phyloP scores from a whole-genome alignment of 345 rosid species.

The Sisymbrium irio region DNA sequence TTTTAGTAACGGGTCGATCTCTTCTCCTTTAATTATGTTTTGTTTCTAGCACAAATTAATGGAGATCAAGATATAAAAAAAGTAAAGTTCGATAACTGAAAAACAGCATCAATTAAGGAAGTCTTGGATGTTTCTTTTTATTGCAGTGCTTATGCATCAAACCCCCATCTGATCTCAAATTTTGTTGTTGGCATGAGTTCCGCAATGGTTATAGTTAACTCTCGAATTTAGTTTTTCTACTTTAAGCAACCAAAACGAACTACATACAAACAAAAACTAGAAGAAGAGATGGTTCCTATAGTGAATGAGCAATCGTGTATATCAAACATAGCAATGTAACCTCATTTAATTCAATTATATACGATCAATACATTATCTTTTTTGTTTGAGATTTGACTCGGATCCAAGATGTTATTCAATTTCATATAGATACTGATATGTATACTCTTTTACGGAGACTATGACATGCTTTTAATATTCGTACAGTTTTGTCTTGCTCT shows the following conservation, averaged over 20 bases:
- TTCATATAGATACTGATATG: background rate
- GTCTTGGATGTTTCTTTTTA: background rate
- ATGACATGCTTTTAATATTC: constrained; percentile 20
- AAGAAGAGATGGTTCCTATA: background rate
- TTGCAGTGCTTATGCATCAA: background rate
- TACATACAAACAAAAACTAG: background rate
- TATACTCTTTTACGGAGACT: constrained; percentile 14
- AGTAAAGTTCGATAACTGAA: background rate
- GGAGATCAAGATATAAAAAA: background rate
- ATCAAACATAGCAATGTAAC: background rate
- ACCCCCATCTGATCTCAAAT: background rate
- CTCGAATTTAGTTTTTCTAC: background rate
- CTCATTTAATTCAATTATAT: background rate
- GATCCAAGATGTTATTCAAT: constrained; percentile 21
- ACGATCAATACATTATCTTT: constrained; percentile 7
- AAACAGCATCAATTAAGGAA: constrained; percentile 9
- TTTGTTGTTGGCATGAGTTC: background rate
- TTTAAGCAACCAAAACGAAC: background rate
- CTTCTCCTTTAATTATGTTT: constrained; percentile 8
- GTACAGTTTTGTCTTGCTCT: constrained; percentile 33
- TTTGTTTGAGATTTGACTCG: constrained; percentile 17
- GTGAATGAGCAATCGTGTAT: background rate
- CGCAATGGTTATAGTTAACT: background rate
- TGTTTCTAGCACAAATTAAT: constrained; percentile 25
- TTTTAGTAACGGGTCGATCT: constrained; percentile 25